Percentiles rank a stretch among this genome's conserved stretches.
Evolutionary conservation across 78 protist genomes (phyloP).

Genomic region (Polysphondylium violaceum): DNA sequence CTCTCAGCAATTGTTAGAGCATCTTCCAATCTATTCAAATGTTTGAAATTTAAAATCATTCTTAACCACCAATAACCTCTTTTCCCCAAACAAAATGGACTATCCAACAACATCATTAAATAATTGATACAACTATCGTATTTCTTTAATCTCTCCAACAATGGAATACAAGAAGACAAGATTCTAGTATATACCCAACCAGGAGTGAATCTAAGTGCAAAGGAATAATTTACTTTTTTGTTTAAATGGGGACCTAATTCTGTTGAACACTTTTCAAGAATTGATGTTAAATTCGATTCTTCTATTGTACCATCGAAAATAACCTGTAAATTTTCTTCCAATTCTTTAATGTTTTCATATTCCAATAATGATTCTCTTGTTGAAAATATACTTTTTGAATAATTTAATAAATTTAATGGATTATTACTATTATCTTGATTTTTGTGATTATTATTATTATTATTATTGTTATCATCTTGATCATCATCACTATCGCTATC

Average conservation of each 20-base stretch:
- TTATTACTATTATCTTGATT: neutral
- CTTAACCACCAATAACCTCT: slow-evolving; percentile 58
- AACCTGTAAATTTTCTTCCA: slow-evolving; percentile 18
- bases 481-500: neutral
- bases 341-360: slow-evolving; percentile 12
- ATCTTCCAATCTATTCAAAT: slow-evolving; percentile 18
- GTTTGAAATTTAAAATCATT: slow-evolving; percentile 33
- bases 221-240: slow-evolving; percentile 5
- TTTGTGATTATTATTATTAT: neutral
- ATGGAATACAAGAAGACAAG: neutral
- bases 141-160: slow-evolving; percentile 7
- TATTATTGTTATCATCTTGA: neutral
- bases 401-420: neutral
- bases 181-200: slow-evolving; percentile 58
- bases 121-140: slow-evolving; percentile 14
- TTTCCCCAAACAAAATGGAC: slow-evolving; percentile 51
- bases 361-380: slow-evolving; percentile 10
- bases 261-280: neutral
- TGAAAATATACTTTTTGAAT: neutral
- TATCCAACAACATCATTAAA: slow-evolving; percentile 16
- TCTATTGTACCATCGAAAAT: neutral
- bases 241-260: neutral
- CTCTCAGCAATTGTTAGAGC: slow-evolving; percentile 36
- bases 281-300: neutral
- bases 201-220: slow-evolving; percentile 48